A percentile compares a stretch with the other conserved stretches of the same genome.
Evolutionary conservation across 257 asterid genomes (phyloP).

Genomic region (Misopates orontium): DNA sequence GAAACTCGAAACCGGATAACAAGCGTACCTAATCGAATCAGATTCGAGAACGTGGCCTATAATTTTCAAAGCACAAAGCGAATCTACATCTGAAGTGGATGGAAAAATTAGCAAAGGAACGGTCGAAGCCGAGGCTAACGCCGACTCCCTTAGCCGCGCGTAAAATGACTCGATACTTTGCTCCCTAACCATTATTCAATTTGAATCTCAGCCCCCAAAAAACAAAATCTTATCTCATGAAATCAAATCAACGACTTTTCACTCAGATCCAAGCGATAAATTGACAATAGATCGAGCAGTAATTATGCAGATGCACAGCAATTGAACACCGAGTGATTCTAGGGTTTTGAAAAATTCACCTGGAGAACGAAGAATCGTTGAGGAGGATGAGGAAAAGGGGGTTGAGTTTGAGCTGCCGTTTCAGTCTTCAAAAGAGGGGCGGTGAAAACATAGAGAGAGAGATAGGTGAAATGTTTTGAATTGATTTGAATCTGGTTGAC

Average conservation of each 20-base stretch:
- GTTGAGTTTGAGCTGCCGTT: constrained; percentile 23
- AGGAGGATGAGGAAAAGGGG: constrained; percentile 12
- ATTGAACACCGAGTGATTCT: constrained; percentile 22
- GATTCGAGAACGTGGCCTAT: constrained; percentile 83
- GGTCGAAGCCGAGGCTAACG: constrained; percentile 60
- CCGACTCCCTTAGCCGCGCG: constrained; percentile 60
- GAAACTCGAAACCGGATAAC: constrained; percentile 91
- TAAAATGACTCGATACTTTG: constrained; percentile 71
- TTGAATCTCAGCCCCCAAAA: constrained; percentile 14
- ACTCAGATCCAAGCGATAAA: constrained; percentile 21
- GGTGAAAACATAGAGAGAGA: constrained; percentile 9
- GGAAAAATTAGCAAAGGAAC: constrained; percentile 85
- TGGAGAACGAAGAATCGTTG: constrained; percentile 25
- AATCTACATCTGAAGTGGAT: constrained; percentile 94
- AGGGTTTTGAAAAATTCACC: constrained; percentile 36
- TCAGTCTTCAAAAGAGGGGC: constrained; percentile 10
- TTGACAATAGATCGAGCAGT: neutral
- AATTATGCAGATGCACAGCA: neutral
- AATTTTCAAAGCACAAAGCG: constrained; percentile 81
- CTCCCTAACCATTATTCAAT: constrained; percentile 77
- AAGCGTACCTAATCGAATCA: constrained; percentile 95
- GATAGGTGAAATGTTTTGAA: constrained; percentile 28
- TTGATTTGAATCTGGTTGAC: constrained; percentile 26
- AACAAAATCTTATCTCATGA: constrained; percentile 5
- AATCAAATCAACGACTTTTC: constrained; percentile 25